Percentiles rank a stretch among this genome's conserved stretches.
Evolutionary conservation across 768 basidiomycete genomes (phyloP).

Genomic region (Psilocybe cubensis): DNA sequence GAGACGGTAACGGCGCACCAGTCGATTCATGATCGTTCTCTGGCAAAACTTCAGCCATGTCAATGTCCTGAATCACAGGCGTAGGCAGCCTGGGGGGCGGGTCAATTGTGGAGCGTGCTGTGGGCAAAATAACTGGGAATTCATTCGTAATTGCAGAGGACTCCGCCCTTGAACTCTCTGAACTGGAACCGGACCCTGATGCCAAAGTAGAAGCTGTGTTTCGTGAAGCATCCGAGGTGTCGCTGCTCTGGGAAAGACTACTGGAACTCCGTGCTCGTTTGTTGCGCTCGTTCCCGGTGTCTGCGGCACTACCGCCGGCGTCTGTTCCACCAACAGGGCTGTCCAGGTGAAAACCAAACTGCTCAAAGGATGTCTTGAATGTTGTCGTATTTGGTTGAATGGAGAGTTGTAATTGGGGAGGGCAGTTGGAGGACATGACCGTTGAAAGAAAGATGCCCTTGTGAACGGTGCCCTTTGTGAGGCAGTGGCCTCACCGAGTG

Average conservation of each 20-base stretch:
- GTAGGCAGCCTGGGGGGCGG: constrained; percentile 44
- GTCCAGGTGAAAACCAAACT: constrained; percentile 60
- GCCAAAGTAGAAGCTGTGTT: constrained; percentile 31
- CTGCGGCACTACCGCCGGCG: constrained; percentile 20
- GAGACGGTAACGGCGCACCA: neutral
- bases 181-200: constrained; percentile 10
- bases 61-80: constrained; percentile 52
- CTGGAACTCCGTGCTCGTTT: constrained; percentile 62
- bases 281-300: constrained; percentile 50
- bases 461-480: neutral
- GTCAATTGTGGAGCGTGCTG: constrained; percentile 14
- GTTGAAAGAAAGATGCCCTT: neutral
- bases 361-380: constrained; percentile 64
- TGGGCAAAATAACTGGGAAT: neutral
- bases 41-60: constrained; percentile 49
- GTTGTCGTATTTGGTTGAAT: constrained; percentile 52
- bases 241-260: constrained; percentile 42
- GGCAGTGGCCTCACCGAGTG: constrained; percentile 9
- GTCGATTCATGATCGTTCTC: constrained; percentile 5
- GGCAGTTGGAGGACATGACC: constrained; percentile 45
- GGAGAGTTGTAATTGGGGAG: constrained; percentile 58
- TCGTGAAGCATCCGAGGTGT: constrained; percentile 37
- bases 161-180: neutral
- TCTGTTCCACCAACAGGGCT: constrained; percentile 37
- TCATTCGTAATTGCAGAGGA: neutral